Evolutionary conservation across 352 stramenopile species (phyloP).

Genomic region (Halophytophthora batemanensis): DNA sequence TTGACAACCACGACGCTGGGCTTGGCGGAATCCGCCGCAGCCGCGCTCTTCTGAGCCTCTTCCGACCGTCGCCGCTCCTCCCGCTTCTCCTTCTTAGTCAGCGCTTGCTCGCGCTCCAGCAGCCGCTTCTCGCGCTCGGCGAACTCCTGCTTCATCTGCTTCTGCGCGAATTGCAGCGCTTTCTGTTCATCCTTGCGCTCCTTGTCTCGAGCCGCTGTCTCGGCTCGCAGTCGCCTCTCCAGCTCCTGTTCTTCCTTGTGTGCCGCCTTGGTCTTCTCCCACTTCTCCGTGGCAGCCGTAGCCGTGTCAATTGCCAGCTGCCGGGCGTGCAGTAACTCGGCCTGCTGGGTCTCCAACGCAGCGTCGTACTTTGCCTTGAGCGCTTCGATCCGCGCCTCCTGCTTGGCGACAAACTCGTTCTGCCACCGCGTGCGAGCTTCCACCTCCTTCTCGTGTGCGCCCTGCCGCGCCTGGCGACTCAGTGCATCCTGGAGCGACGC

Average conservation of each 20-base stretch:
- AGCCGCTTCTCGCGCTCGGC: slow-evolving; percentile 55
- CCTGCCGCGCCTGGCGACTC: slow-evolving; percentile 49
- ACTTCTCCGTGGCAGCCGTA: slow-evolving; percentile 39
- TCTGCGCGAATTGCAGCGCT: slow-evolving; percentile 26
- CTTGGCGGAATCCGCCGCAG: slow-evolving; percentile 2
- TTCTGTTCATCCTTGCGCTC: slow-evolving; percentile 41
- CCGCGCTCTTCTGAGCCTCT: slow-evolving; percentile 12
- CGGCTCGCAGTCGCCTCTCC: slow-evolving; percentile 23
- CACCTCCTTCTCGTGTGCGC: slow-evolving; percentile 48
- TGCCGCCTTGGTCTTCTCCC: slow-evolving; percentile 40
- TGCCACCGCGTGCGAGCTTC: slow-evolving; percentile 64
- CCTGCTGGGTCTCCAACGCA: slow-evolving; percentile 54
- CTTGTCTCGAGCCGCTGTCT: slow-evolving; percentile 31
- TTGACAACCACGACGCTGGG: slow-evolving; percentile 66
- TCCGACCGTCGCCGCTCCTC: slow-evolving; percentile 22
- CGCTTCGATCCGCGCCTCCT: slow-evolving; percentile 65
- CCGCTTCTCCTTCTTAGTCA: slow-evolving; percentile 44
- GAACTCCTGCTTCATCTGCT: slow-evolving; percentile 45
- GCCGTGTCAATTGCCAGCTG: slow-evolving; percentile 51
- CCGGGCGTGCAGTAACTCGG: slow-evolving; percentile 44
- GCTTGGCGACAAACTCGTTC: slow-evolving; percentile 62
- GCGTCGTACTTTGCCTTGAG: slow-evolving; percentile 72
- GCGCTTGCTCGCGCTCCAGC: slow-evolving; percentile 38
- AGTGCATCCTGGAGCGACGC: slow-evolving; percentile 40
- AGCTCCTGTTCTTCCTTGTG: slow-evolving; percentile 43